Evolutionary conservation across 352 stramenopile species (phyloP).

Genomic region (Phytopythium mirpurense): DNA sequence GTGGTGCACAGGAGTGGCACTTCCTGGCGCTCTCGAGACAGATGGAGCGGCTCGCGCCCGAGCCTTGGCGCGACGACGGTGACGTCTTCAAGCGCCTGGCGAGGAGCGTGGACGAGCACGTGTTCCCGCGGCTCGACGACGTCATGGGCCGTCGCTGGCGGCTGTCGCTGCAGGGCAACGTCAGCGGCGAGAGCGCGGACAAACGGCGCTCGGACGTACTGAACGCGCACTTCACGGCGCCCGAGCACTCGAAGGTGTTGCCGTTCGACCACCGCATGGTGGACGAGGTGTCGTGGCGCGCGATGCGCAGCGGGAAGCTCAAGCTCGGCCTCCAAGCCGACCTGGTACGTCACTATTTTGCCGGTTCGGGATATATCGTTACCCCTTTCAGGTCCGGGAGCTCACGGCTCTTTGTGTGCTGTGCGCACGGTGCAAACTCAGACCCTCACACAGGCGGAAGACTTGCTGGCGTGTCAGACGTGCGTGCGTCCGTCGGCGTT

Average conservation of each 20-base stretch:
- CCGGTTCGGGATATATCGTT: no score
- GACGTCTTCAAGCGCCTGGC: not conserved
- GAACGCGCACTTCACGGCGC: not conserved
- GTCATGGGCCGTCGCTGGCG: not conserved
- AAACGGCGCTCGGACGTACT: no score
- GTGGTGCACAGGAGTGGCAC: not conserved
- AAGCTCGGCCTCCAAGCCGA: not conserved
- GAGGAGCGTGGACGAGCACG: not conserved
- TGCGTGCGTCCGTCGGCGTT: not conserved
- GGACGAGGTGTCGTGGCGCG: constrained; percentile 1
- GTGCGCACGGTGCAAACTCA: no score
- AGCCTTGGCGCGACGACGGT: not conserved
- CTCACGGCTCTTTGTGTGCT: no score
- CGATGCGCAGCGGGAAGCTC: constrained; percentile 1
- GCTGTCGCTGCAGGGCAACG: not conserved
- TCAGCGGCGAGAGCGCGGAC: not conserved
- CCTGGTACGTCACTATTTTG: not conserved
- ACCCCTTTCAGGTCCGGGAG: no score
- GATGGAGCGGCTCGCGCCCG: not conserved
- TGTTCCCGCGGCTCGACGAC: not conserved
- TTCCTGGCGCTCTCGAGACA: not conserved
- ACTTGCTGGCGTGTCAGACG: not conserved
- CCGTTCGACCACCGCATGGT: constrained; percentile 1
- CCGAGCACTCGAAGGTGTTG: not conserved
- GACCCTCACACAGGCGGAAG: not conserved